Evolutionary conservation across 2,329 filamentous ascomycete species (phyloP), one percentile per base, ranked within the genome.

Genomic region (Xylariales sp.): DNA sequence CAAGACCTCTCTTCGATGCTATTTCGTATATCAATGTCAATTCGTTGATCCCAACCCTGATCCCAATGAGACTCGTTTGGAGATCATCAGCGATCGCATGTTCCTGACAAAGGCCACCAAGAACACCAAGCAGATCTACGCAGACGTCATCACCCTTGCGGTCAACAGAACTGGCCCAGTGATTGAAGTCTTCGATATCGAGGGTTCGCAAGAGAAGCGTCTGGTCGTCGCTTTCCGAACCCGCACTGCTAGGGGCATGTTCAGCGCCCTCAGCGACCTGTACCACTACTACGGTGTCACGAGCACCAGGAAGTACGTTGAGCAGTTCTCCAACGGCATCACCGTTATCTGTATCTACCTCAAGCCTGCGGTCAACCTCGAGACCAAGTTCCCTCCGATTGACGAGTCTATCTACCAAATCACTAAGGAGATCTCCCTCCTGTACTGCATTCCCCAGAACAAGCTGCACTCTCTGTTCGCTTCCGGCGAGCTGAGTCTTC

Each of bases 211-310:
- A 21, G 93, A 98, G 72, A 97, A 96, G 77, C 81, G 93, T 53
- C 71, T 98, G 43, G 89, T 98, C 40, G 78, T 98, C 53, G 93
- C 90, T 31, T 97, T 96, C 74, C 89, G 91, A 52, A 88, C 91
- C 51, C 84, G 90, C 47, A 95, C 91, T 14, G 93, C 93, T 20
- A 76, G 88, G 51, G 93, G 93, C 46, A 72, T 98, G 54, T 98
- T 98, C 76, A 95, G 90, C 52, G 89, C 93, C 19, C 69, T 98
- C 52, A 95, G 88, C 48, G 90, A 97, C 61, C 73, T 98, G 25
- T 98, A 98, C 70, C 93, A 98, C 69, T 97, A 96, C 77, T 98
- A 98, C 58, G 91, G 93, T 29, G 78, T 97, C 44, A 98, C 93
- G 3, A 95, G 88, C 56, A 93, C 93, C 19, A 79, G 93, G 52